phyloP scores from a whole-genome alignment of 768 basidiomycete genomes.

The Auricularia heimuer region DNA sequence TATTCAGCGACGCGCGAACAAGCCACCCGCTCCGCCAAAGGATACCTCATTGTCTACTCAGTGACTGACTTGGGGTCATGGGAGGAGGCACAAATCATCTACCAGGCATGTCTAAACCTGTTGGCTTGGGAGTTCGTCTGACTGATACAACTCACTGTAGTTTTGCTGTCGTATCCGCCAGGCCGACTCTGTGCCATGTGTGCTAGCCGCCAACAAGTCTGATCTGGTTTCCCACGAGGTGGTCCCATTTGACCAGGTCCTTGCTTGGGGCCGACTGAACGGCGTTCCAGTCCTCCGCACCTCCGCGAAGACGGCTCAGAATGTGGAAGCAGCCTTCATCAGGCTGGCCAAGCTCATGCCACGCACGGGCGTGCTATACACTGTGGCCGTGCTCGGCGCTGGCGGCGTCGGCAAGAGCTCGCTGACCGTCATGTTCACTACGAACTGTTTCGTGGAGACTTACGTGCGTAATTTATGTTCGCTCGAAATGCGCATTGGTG shows the following conservation, averaged over 20 bases:
- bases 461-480: background rate
- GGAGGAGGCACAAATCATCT: slow-evolving; percentile 1
- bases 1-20: background rate
- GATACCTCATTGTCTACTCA: slow-evolving; percentile 1
- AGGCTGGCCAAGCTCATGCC: background rate
- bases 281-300: slow-evolving; percentile 1
- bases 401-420: slow-evolving; percentile 6
- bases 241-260: background rate
- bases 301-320: background rate
- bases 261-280: background rate
- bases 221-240: background rate
- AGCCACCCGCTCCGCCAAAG: background rate
- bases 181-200: background rate
- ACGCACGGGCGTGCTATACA: background rate
- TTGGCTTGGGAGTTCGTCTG: background rate
- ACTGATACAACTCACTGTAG: background rate
- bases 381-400: slow-evolving; percentile 1
- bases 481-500: background rate
- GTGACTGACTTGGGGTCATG: background rate
- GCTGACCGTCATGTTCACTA: background rate
- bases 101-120: background rate
- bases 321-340: background rate
- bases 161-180: slow-evolving; percentile 1
- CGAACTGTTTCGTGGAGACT: slow-evolving; percentile 2
- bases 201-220: slow-evolving; percentile 2